phyloP scores from a whole-genome alignment of 805 yeast genomes.

The Clavispora santaluciae region DNA sequence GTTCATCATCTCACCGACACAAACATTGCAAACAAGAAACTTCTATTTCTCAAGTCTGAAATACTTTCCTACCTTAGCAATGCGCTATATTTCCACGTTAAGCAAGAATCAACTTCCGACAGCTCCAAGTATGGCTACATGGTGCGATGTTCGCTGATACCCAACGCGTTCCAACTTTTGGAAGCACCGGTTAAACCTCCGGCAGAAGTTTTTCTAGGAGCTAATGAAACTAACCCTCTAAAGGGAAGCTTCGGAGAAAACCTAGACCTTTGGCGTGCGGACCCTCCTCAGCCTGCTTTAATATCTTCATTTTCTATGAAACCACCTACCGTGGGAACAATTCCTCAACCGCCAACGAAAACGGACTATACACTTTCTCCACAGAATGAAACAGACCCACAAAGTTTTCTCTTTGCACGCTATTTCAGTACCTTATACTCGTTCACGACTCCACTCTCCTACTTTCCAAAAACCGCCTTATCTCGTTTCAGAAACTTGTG shows the following conservation, averaged over 20 bases:
- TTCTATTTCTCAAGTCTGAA: neutral
- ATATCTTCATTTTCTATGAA: slow-evolving; percentile 14
- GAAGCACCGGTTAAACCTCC: neutral
- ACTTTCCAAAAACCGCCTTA: slow-evolving; percentile 47
- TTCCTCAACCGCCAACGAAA: neutral
- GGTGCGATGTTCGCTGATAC: neutral
- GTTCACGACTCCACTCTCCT: slow-evolving; percentile 35
- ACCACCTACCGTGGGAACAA: slow-evolving; percentile 8
- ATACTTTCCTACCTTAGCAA: neutral
- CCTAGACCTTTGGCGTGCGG: neutral
- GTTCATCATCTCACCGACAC: neutral
- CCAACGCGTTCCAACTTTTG: neutral
- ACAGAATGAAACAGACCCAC: slow-evolving; percentile 21
- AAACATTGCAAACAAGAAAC: neutral
- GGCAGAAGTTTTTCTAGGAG: neutral
- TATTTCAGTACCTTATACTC: slow-evolving; percentile 36
- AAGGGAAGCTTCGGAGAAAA: neutral
- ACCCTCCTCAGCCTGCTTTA: neutral
- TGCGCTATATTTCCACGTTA: neutral
- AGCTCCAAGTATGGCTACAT: neutral
- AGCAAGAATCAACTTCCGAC: neutral
- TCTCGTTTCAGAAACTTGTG: slow-evolving; percentile 44
- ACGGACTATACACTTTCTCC: slow-evolving; percentile 11
- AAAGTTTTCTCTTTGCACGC: slow-evolving; percentile 26
- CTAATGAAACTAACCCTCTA: neutral